phyloP scores from a whole-genome alignment of 306 rosid species.

The Geum urbanum region DNA sequence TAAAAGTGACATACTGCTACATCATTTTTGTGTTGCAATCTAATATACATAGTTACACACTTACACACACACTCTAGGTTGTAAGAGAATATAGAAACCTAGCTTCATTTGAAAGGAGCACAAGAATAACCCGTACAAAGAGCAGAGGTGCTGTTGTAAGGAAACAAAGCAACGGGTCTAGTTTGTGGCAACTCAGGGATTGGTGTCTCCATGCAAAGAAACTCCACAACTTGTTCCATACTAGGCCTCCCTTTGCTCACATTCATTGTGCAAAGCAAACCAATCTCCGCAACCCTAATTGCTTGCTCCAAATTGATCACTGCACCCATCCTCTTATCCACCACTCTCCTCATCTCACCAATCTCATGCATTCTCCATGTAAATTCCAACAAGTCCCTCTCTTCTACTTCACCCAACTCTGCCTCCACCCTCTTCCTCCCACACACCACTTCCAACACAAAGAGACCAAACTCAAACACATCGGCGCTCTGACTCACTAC shows the following conservation, averaged over 20 bases:
- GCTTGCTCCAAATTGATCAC: slow-evolving; percentile 63
- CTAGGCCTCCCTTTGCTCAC: slow-evolving; percentile 64
- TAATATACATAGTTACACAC: too few species aligned
- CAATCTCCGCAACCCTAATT: slow-evolving; percentile 49
- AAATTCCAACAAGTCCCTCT: slow-evolving; percentile 52
- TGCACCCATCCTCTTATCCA: slow-evolving; percentile 65
- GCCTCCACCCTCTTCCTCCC: slow-evolving; percentile 49
- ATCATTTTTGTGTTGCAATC: neutral
- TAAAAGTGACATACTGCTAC: too few species aligned
- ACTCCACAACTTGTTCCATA: slow-evolving; percentile 66
- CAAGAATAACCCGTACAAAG: slow-evolving; percentile 70
- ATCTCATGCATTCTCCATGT: slow-evolving; percentile 66
- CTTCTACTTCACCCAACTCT: slow-evolving; percentile 25
- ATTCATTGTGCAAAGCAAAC: slow-evolving; percentile 69
- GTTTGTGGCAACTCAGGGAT: slow-evolving; percentile 61
- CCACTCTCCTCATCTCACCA: slow-evolving; percentile 42
- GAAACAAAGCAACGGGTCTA: slow-evolving; percentile 64
- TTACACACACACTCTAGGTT: neutral
- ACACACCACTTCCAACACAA: slow-evolving; percentile 70
- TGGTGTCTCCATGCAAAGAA: slow-evolving; percentile 45
- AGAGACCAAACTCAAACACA: slow-evolving; percentile 69
- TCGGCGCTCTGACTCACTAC: slow-evolving; percentile 50
- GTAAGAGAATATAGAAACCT: neutral
- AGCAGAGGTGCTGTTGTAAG: slow-evolving; percentile 55
- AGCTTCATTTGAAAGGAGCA: slow-evolving; percentile 39